phyloP scores from a whole-genome alignment of 805 yeast genomes.

The Teunomyces gatunensis region DNA sequence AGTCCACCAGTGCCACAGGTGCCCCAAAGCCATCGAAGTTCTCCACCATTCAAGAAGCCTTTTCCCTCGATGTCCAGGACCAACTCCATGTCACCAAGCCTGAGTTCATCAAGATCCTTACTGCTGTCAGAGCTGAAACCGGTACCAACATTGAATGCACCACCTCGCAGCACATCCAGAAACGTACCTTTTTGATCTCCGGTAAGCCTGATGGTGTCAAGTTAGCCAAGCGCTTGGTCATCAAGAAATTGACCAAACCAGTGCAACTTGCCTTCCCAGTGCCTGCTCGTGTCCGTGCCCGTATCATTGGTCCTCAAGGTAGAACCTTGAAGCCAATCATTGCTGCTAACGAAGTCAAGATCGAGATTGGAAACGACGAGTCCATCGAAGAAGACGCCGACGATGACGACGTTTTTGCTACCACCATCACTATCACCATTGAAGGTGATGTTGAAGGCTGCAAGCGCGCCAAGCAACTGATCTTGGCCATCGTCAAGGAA shows the following conservation, averaged over 20 bases:
- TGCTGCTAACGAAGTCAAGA: conserved; percentile 61
- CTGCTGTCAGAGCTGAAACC: conserved; percentile 56
- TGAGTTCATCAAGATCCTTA: conserved; percentile 67
- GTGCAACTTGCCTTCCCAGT: conserved; percentile 57
- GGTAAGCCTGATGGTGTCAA: conserved; percentile 69
- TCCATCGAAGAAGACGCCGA: conserved; percentile 32
- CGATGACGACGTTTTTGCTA: conserved; percentile 61
- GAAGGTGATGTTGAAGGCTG: conserved; percentile 88
- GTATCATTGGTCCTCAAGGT: conserved; percentile 87
- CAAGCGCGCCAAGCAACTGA: conserved; percentile 65
- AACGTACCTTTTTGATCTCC: conserved; percentile 77
- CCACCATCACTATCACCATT: conserved; percentile 57
- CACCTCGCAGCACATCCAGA: conserved; percentile 67
- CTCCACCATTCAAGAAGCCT: conserved; percentile 71
- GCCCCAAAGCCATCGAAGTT: conserved; percentile 40
- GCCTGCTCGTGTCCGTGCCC: conserved; percentile 75
- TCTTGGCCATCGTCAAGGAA: conserved; percentile 70
- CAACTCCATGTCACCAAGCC: conserved; percentile 61
- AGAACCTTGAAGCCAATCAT: conserved; percentile 75
- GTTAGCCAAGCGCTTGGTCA: conserved; percentile 70
- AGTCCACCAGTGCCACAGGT: conserved; percentile 12
- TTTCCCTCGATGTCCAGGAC: conserved; percentile 67
- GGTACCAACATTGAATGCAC: conserved; percentile 79
- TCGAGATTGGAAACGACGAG: conserved; percentile 56
- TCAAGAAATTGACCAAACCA: conserved; percentile 76